These are phyloP conservation scores for Phytophthora lateralis DNA, from an alignment of 352 stramenopile species.

Conservation along the genomic window DNA sequence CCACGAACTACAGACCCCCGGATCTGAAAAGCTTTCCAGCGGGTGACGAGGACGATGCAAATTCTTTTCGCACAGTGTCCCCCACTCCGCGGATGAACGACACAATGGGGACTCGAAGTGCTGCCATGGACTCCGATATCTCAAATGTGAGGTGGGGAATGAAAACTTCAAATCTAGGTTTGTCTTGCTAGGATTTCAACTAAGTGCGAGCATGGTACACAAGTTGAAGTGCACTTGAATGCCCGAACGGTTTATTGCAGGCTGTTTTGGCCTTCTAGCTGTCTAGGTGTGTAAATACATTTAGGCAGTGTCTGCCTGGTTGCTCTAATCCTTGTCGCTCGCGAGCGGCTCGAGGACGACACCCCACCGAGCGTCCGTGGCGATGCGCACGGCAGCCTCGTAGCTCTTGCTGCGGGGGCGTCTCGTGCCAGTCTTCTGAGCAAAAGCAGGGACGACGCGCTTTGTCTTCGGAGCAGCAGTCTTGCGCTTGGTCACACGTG, in stretches of 20 bases:
- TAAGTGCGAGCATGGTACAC: constrained; percentile 1
- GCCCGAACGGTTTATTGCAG: constrained; percentile 11
- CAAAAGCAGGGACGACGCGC: constrained; percentile 3
- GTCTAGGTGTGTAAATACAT: constrained; percentile 39
- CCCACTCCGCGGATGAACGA: constrained; percentile 28
- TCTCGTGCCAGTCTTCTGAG: constrained; percentile 6
- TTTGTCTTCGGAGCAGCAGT: constrained; percentile 18
- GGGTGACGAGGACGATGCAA: constrained; percentile 11
- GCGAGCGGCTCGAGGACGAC: constrained; percentile 33
- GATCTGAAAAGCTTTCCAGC: constrained; percentile 27
- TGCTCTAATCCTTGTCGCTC: constrained; percentile 29
- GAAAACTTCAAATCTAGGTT: neutral
- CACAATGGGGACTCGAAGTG: constrained; percentile 22
- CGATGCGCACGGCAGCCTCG: constrained; percentile 31
- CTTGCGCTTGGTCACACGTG: constrained; percentile 21
- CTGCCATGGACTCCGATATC: constrained; percentile 7
- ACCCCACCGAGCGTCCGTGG: constrained; percentile 34
- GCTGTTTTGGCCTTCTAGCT: constrained; percentile 8
- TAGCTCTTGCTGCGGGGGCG: constrained; percentile 35
- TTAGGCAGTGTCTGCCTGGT: constrained; percentile 9
- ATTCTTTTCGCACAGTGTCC: constrained; percentile 18
- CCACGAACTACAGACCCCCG: constrained; percentile 20
- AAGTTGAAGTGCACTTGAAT: constrained; percentile 4
- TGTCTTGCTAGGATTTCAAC: neutral
- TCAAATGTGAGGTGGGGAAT: neutral